These are phyloP conservation scores for Quercus berberidifolia DNA, from an alignment of 306 rosid species.

Conservation along the genomic window DNA sequence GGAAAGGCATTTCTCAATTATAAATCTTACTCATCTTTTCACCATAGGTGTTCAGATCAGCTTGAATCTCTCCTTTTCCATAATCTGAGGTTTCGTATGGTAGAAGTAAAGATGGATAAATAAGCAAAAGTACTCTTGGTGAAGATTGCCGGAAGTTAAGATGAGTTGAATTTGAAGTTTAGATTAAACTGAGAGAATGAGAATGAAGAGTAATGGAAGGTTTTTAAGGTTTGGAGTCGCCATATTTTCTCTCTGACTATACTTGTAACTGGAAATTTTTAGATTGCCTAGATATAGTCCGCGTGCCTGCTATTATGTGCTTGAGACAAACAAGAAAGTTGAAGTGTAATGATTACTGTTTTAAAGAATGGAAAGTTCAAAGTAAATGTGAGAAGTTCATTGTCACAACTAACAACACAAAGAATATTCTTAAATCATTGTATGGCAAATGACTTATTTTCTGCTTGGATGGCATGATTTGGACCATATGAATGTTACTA, in stretches of 20 bases:
- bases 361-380: background rate
- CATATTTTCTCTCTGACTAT: background rate
- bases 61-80: background rate
- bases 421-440: no score
- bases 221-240: background rate
- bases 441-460: no score
- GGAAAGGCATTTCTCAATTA: slow-evolving; percentile 35
- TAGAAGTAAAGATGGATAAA: background rate
- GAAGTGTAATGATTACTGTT: background rate
- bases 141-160: background rate
- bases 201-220: background rate
- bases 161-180: background rate
- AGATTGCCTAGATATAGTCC: background rate
- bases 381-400: no score
- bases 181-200: background rate
- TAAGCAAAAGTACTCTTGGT: background rate
- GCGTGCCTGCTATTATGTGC: background rate
- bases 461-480: no score
- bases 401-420: no score
- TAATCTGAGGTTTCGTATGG: background rate
- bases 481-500: no score
- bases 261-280: background rate
- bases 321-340: background rate
- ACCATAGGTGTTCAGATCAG: slow-evolving; percentile 43
- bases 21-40: slow-evolving; percentile 37